Base-by-base conservation (phyloP, 352 stramenopile genomes). In the Pythium oligandrum region DNA sequence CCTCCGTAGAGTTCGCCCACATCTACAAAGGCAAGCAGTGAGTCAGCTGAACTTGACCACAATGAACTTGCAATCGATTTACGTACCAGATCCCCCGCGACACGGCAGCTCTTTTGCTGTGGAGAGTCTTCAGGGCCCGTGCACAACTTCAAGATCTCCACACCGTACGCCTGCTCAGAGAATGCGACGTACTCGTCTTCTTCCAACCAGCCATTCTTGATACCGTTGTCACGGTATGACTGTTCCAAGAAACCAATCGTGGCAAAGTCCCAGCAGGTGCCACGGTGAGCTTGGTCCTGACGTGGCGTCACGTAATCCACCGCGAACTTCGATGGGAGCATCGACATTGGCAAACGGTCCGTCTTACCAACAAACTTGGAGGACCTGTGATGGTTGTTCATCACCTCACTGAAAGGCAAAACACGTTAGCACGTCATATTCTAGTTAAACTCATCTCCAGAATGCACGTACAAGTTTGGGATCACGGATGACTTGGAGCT, bases 261-360 rank as follows among this genome's bases (percentile, higher is more conserved):
- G 2, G 82, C 78, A 48, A 92, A 92, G 61, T 92, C 82, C 82
- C 82, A 92, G 61, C 82, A 92, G 3, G 78, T 92, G 39, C 82
- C 82, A 39, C 82, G 82, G 39, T 83, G 73, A 48, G 78, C 75
- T 56, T 92, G 81, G 47, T 92, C 70, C 57, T 88, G 70, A 0
- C 81, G 78, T 26, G 78, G 81, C 12, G 78, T 92, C 17, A 92
- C 78, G 56, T 83, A 87, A 59, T 88, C 61, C 31, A 92, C 78
- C 0, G 81, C 78, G 46, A 88, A 92, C 64, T 92, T 92, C 32
- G 78, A 88, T 26, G 81, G 81, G 42, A 92, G 51, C 66, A 86
- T 66, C 31, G 73, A 66, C 75, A 86, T 86, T 4, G 79, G 79
- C 31, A 90, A 17, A 31, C 77, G 63, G 48, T 76, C 70, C 30